These are phyloP conservation scores for Amaranthus cruentus DNA, from an alignment of 148 eudicot genomes.

Conservation along the genomic window DNA sequence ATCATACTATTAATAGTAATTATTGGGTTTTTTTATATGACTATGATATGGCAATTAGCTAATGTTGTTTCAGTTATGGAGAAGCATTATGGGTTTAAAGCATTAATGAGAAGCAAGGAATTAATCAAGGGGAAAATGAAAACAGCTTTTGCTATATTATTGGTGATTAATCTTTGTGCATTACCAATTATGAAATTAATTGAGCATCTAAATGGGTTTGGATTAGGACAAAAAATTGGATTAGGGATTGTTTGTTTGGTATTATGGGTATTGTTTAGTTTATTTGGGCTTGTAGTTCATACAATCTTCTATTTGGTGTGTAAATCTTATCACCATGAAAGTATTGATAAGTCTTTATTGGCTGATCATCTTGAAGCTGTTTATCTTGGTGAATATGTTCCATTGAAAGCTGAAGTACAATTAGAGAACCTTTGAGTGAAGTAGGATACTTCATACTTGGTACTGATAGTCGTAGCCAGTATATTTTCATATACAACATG, in stretches of 20 bases:
- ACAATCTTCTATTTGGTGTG: conserved; percentile 54
- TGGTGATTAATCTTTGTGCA: conserved; percentile 18
- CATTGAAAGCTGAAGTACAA: conserved; percentile 34
- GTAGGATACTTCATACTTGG: too few relatives aligned
- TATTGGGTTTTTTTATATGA: not conserved
- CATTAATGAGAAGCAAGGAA: conserved; percentile 43
- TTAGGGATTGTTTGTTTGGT: conserved; percentile 27
- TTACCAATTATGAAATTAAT: conserved; percentile 11
- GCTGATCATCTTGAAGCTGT: conserved; percentile 36
- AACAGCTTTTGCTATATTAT: conserved; percentile 18
- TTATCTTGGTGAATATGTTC: conserved; percentile 40
- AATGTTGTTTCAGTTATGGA: conserved; percentile 44
- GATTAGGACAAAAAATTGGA: conserved; percentile 11
- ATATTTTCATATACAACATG: too few relatives aligned
- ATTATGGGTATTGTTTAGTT: conserved; percentile 12
- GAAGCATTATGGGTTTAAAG: conserved; percentile 31
- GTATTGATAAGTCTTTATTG: conserved; percentile 37
- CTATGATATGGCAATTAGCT: conserved; percentile 40
- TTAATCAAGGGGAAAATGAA: conserved; percentile 45
- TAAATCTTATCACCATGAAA: conserved; percentile 55
- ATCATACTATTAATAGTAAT: too few relatives aligned
- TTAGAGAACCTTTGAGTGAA: conserved; percentile 19
- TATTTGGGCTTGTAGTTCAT: conserved; percentile 36
- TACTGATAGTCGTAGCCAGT: too few relatives aligned
- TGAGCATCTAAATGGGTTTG: not conserved